Base-by-base conservation (phyloP, 2,329 filamentous ascomycete species). In the Fusarium tjaetaba region DNA sequence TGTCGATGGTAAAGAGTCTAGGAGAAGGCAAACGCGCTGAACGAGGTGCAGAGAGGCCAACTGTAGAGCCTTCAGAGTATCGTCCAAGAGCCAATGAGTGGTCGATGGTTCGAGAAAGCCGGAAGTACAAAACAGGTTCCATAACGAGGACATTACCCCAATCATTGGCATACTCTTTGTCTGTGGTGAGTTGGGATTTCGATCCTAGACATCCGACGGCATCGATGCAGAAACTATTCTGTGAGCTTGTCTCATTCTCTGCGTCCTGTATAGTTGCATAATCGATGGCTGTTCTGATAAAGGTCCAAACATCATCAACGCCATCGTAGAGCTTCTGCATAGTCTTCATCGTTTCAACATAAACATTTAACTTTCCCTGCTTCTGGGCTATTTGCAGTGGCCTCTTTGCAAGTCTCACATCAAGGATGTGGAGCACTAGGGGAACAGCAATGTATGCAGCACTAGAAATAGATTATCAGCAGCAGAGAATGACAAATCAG, bases 381-480 rank as follows among this genome's bases (percentile, higher is more conserved):
- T 72, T 72, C 38, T 70, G 67, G 4, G 66, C 70, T 28, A 65
- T 67, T 15, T 72, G 70, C 2, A 64, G 41, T 16, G 66, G 61
- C 38, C 61, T 63, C 14, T 65, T 72, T 30, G 62, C 65, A 30
- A 72, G 67, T 20, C 43, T 72, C 14, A 72, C 67, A 14, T 72
- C 67, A 2, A 72, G 45, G 4, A 72, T 72, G 11, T 72, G 67
- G 13, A 72, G 53, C 1, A 72, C 62, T 0, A 72, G 48, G 22
- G 70, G 70, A n/a, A 72, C 53, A 20, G 70, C 70, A 7, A 64
- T 64, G 11, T 67, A 72, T 11, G 67, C 70, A 26, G 66, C 55
- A 39, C 70, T 72, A 22, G 11, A 16, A 18, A 34, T 8, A 26
- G 5, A 20, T 16, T 22, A 11, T 36, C 34, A 24, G 34, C 18